Evolutionary conservation across 352 stramenopile genomes (phyloP), one percentile per base, ranked within the genome.

Genomic region (Pythium dissimile): DNA sequence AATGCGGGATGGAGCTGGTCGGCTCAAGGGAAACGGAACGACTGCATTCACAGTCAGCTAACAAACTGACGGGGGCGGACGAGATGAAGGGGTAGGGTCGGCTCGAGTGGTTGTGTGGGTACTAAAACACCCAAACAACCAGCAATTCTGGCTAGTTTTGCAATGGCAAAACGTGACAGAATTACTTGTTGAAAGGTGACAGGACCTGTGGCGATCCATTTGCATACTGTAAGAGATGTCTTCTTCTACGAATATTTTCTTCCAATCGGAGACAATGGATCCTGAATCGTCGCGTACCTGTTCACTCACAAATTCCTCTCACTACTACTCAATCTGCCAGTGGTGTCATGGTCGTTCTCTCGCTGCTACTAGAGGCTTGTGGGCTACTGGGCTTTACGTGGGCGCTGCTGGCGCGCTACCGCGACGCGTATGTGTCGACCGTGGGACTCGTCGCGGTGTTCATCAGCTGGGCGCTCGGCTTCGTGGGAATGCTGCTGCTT

Each of bases 361-460:
- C 57, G 54, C 57, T 69, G 45, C 48, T 84, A 43, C 41, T 80
- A 32, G 72, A 80, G 42, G 45, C 71, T n/a, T 57, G 61, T 12
- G 70, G 64, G 16, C 66, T 89, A 15, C 59, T 89, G 16, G 72
- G 69, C 34, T 80, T 87, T 64, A 82, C 74, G 34, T 86, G 74
- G 74, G 78, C 67, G 71, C 56, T 86, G 16, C 68, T 89, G n/a
- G 55, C 37, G 0, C 66, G 77, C n/a, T 86, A 80, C 62, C 77
- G 77, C 32, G 79, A 90, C 39, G 39, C 62, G 3, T 65, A 76
- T 26, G 73, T 86, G 35, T 56, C 68, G 11, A 24, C 47, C 0
- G 9, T 69, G 7, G 74, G 79, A 4, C 67, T 80, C 18, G 54
- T 20, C 12, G 77, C 72, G 0, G 75, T 88, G 24, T 88, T 86